Evolutionary conservation across 2,329 filamentous ascomycete species (phyloP).

Genomic region (Fusarium sp.): DNA sequence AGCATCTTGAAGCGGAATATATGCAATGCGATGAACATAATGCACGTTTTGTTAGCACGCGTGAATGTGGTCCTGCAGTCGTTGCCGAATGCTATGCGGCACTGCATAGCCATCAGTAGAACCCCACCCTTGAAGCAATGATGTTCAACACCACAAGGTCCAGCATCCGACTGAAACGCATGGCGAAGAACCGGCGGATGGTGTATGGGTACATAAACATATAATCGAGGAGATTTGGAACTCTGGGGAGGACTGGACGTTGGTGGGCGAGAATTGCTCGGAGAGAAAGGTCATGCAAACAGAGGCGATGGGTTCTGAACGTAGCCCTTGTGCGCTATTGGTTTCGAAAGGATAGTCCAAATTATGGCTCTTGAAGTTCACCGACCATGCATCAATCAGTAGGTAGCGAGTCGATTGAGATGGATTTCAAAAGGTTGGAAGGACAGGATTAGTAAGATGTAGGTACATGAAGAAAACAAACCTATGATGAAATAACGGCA

Average conservation of each 20-base stretch:
- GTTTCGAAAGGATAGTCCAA: background rate
- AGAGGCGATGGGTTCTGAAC: background rate
- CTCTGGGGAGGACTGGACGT: conserved; percentile 2
- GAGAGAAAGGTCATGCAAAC: background rate
- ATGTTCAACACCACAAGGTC: conserved; percentile 4
- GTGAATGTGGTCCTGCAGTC: conserved; percentile 14
- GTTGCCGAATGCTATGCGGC: conserved; percentile 7
- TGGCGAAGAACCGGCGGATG: background rate
- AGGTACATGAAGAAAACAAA: conserved; percentile 7
- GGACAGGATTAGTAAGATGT: conserved; percentile 3
- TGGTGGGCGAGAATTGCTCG: background rate
- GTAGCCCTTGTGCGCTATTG: background rate
- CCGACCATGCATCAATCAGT: background rate
- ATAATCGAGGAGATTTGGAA: background rate
- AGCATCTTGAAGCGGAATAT: conserved; percentile 48
- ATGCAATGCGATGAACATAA: conserved; percentile 15
- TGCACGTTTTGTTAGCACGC: conserved; percentile 16
- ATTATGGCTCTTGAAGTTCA: background rate
- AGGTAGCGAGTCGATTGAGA: background rate
- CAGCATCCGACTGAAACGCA: background rate
- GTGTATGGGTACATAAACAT: background rate
- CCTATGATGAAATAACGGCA: background rate
- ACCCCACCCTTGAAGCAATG: background rate
- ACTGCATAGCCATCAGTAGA: conserved; percentile 4
- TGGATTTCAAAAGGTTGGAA: background rate